Conservation (phyloP, 495 filamentous ascomycete genomes). For the Tuber umbilicatum region DNA sequence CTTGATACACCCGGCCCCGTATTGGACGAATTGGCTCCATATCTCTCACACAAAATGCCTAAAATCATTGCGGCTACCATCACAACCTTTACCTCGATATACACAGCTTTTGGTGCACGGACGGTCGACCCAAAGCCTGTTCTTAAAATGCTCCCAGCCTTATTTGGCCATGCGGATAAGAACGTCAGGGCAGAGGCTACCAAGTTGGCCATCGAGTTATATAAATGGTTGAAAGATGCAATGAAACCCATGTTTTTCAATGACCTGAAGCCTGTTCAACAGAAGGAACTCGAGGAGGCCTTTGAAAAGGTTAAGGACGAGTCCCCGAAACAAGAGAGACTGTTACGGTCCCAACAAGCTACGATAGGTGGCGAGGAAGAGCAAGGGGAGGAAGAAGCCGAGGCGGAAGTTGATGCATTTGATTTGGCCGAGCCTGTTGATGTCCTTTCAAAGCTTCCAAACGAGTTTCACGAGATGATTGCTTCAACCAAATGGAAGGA, state of each 20-base stretch:
- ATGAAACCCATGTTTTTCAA: slow-evolving; percentile 98
- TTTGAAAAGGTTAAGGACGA: slow-evolving; percentile 92
- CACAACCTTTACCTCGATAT: slow-evolving; percentile 71
- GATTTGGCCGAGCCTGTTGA: slow-evolving; percentile 89
- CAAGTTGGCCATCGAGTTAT: slow-evolving; percentile 85
- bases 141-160: slow-evolving; percentile 83
- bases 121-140: slow-evolving; percentile 92
- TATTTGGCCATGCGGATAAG: slow-evolving; percentile 95
- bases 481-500: slow-evolving; percentile 97
- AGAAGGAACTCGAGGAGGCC: slow-evolving; percentile 84
- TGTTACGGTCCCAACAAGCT: slow-evolving; percentile 84
- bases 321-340: slow-evolving; percentile 78
- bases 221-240: slow-evolving; percentile 92
- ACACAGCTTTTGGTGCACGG: slow-evolving; percentile 89
- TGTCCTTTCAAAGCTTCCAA: slow-evolving; percentile 74
- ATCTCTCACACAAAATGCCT: slow-evolving; percentile 81
- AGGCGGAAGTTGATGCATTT: slow-evolving; percentile 68
- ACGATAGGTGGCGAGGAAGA: slow-evolving; percentile 56
- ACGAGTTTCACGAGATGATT: slow-evolving; percentile 71
- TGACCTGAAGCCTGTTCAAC: slow-evolving; percentile 91
- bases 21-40: slow-evolving; percentile 83
- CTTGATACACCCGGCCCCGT: slow-evolving; percentile 78
- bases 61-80: slow-evolving; percentile 87
- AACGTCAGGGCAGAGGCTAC: slow-evolving; percentile 95
- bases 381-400: slow-evolving; percentile 57